A percentile compares a stretch with the other conserved stretches of the same genome.
Conservation (phyloP, 768 basidiomycete genomes). For the Amanita muscaria region DNA sequence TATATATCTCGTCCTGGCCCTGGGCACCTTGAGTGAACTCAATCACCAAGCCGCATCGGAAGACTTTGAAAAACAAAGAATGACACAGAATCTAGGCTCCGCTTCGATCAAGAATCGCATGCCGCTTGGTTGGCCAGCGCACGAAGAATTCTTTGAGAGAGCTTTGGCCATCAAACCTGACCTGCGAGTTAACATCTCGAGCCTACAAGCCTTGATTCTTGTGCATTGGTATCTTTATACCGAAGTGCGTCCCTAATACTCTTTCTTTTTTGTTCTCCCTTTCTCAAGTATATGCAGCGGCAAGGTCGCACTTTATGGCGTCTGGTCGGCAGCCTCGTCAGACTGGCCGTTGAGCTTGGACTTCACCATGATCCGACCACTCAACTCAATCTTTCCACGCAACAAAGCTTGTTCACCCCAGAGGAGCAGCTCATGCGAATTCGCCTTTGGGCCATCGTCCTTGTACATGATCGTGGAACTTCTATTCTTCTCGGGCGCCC, state of each 20-base stretch:
- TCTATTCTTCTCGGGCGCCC: conserved; percentile 83
- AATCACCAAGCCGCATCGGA: conserved; percentile 57
- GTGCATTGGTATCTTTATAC: conserved; percentile 88
- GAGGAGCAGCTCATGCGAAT: conserved; percentile 75
- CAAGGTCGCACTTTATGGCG: conserved; percentile 89
- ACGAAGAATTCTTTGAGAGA: conserved; percentile 79
- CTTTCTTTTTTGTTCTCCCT: neutral
- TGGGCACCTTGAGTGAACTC: conserved; percentile 77
- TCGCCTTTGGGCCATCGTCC: conserved; percentile 77
- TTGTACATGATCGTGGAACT: conserved; percentile 82
- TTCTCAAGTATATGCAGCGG: conserved; percentile 37
- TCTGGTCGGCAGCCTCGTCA: conserved; percentile 76
- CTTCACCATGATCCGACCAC: conserved; percentile 78
- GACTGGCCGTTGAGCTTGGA: conserved; percentile 75
- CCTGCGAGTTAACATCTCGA: conserved; percentile 71
- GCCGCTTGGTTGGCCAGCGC: conserved; percentile 65
- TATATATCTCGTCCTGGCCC: conserved; percentile 66
- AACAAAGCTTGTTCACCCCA: conserved; percentile 48
- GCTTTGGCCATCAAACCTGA: conserved; percentile 75
- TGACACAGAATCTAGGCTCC: conserved; percentile 26
- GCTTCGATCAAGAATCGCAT: conserved; percentile 51
- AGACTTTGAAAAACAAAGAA: conserved; percentile 35
- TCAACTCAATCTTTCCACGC: conserved; percentile 37
- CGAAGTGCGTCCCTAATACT: conserved; percentile 42
- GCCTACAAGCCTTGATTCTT: conserved; percentile 75